Conservation (phyloP, 768 basidiomycete species). For the button mushroom (Agaricus bisporus) region DNA sequence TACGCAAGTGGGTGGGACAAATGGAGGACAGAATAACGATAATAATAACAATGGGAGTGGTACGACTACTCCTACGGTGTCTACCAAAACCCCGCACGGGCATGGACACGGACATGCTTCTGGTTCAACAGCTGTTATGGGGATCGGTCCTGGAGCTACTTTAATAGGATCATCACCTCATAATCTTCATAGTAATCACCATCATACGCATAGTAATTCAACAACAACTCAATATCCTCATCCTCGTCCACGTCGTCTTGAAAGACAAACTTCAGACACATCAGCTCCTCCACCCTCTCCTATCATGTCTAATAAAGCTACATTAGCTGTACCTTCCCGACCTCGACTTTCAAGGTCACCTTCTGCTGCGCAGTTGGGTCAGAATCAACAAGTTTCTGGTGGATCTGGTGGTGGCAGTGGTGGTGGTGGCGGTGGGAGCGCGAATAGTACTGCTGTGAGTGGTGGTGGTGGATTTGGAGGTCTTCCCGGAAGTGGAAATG, state of each 20-base stretch:
- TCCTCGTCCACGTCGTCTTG: background rate
- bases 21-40: background rate
- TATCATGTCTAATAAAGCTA: slow-evolving; percentile 25
- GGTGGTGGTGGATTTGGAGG: background rate
- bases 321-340: slow-evolving; percentile 30
- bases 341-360: slow-evolving; percentile 52
- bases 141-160: slow-evolving; percentile 1
- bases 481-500: slow-evolving; percentile 15
- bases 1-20: slow-evolving; percentile 12
- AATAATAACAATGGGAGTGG: slow-evolving; percentile 1
- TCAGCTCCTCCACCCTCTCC: slow-evolving; percentile 35
- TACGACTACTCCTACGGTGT: slow-evolving; percentile 1
- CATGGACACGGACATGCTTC: slow-evolving; percentile 1
- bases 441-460: background rate
- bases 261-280: slow-evolving; percentile 33
- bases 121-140: background rate
- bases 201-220: too few species aligned
- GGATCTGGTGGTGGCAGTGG: slow-evolving; percentile 2
- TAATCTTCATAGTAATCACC: too few species aligned
- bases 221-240: too few species aligned
- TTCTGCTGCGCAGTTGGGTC: slow-evolving; percentile 40
- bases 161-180: background rate
- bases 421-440: background rate
- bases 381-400: slow-evolving; percentile 6
- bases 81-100: background rate